These are phyloP conservation scores for Kwoniella heveanensis DNA, from an alignment of 768 basidiomycete species.

Conservation along the genomic window DNA sequence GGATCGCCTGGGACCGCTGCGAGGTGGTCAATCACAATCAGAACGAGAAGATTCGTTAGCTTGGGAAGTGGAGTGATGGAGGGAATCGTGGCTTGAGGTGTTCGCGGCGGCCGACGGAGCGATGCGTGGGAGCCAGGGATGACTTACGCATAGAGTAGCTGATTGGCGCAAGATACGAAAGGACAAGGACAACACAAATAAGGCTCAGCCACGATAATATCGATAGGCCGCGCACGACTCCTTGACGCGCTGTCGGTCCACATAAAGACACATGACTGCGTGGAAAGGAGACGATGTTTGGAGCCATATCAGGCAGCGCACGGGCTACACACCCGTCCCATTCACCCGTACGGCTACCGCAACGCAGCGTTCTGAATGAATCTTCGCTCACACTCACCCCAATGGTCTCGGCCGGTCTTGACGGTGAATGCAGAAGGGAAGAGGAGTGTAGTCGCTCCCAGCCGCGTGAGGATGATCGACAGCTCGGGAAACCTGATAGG, in stretches of 20 bases:
- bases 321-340: no score
- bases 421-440: constrained; percentile 53
- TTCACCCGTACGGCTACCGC: no score
- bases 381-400: constrained; percentile 37
- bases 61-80: not conserved
- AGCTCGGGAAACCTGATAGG: constrained; percentile 53
- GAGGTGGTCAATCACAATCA: no score
- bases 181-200: not conserved
- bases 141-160: constrained; percentile 36
- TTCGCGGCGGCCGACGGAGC: no score
- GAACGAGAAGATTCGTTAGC: no score
- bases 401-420: constrained; percentile 52
- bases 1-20: constrained; percentile 48
- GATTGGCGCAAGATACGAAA: not conserved
- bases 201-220: not conserved
- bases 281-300: no score
- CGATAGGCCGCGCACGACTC: not conserved
- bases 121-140: not conserved
- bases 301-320: no score
- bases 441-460: constrained; percentile 44
- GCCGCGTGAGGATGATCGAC: constrained; percentile 37
- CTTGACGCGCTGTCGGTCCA: no score
- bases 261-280: no score
- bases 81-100: no score
- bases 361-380: no score